Evolutionary conservation across 108 stramenopile species (phyloP).

Genomic region (Nitzschia inconspicua): DNA sequence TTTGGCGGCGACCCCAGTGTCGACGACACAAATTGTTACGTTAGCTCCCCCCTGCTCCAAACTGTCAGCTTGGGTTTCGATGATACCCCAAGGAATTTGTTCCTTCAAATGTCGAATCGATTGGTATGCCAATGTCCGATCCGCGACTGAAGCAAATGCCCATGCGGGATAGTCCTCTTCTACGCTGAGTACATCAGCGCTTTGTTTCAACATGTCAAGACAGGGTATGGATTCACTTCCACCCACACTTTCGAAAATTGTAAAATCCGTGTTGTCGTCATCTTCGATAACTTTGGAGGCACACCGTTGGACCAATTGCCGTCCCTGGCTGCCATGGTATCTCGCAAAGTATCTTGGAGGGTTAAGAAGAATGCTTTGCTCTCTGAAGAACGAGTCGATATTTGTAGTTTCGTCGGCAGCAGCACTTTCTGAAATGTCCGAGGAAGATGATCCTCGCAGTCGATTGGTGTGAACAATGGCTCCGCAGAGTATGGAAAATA

Average conservation of each 20-base stretch:
- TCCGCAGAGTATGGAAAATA: no score
- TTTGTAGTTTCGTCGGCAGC: no score
- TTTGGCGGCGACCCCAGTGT: neutral
- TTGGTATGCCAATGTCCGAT: neutral
- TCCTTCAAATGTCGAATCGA: neutral
- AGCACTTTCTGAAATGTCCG: no score
- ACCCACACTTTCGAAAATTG: neutral
- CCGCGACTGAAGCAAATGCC: no score
- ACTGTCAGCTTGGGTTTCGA: neutral
- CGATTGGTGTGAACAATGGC: no score
- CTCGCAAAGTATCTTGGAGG: neutral
- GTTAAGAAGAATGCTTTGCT: no score
- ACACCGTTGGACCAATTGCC: neutral
- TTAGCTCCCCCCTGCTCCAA: neutral
- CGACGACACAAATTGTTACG: neutral
- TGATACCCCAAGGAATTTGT: neutral
- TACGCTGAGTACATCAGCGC: neutral
- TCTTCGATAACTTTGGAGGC: neutral
- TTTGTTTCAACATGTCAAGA: neutral
- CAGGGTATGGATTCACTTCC: neutral
- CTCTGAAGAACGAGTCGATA: no score
- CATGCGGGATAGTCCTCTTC: conserved; percentile 1
- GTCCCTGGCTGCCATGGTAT: neutral
- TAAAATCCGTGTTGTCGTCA: neutral
- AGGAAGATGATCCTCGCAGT: no score